A percentile compares a stretch with the other conserved stretches of the same genome.
Evolutionary conservation across 306 rosid genomes (phyloP).

Genomic region (Pueraria montana): DNA sequence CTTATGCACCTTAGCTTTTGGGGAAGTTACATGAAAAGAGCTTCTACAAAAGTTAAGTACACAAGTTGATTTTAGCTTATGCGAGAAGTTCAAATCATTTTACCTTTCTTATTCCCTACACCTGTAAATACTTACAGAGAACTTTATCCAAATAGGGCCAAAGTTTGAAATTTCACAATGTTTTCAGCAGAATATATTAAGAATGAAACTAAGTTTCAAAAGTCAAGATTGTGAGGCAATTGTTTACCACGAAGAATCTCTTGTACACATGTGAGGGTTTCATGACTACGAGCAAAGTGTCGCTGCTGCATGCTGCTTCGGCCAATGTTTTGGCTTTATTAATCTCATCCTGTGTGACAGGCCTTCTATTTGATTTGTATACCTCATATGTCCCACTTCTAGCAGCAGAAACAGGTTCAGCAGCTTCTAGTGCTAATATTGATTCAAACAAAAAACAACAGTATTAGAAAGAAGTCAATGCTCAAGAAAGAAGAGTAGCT

Average conservation of each 20-base stretch:
- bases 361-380: conserved; percentile 71
- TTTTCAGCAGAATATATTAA: no score
- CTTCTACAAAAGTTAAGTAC: no score
- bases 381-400: conserved; percentile 30
- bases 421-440: conserved; percentile 16
- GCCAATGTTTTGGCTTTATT: conserved; percentile 55
- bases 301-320: conserved; percentile 49
- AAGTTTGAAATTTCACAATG: no score
- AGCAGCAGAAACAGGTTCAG: conserved; percentile 40
- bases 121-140: no score
- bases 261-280: conserved; percentile 72
- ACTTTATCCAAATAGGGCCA: neutral
- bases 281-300: conserved; percentile 59
- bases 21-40: no score
- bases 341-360: conserved; percentile 62
- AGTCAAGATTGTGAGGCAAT: conserved; percentile 32
- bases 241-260: conserved; percentile 75
- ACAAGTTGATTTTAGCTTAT: neutral
- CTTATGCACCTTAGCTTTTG: neutral
- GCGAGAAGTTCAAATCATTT: no score
- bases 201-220: conserved; percentile 33
- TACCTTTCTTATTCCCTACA: no score
- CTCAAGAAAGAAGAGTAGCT: neutral
- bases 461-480: neutral
- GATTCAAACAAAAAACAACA: conserved; percentile 27